Percentiles rank a stretch among this genome's conserved stretches.
Conservation (phyloP, 495 filamentous ascomycete species). For the Aspergillus nanangensis region DNA sequence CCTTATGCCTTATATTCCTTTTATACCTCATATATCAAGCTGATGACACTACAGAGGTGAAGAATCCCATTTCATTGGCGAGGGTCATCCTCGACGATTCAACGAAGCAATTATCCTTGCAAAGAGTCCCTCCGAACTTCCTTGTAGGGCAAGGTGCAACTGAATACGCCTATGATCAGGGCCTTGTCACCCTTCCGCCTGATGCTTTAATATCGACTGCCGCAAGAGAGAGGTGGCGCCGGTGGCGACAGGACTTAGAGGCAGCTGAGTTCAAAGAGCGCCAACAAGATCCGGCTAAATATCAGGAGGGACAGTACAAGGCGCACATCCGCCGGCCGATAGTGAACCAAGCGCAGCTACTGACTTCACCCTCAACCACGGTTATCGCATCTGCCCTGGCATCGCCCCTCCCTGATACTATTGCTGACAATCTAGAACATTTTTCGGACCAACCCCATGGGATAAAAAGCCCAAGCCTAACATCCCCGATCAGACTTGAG, state of each 20-base stretch:
- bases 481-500: too few relatives aligned
- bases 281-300: slow-evolving; percentile 8
- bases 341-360: slow-evolving; percentile 10
- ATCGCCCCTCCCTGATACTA: neutral
- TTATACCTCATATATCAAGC: neutral
- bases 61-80: slow-evolving; percentile 86
- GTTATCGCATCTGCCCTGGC: neutral
- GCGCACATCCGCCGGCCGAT: slow-evolving; percentile 16
- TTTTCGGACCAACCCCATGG: too few relatives aligned
- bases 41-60: slow-evolving; percentile 58
- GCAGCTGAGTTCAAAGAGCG: slow-evolving; percentile 38
- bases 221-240: slow-evolving; percentile 66
- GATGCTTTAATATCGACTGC: slow-evolving; percentile 71
- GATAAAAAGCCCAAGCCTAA: too few relatives aligned
- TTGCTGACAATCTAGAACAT: too few relatives aligned
- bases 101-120: slow-evolving; percentile 65
- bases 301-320: slow-evolving; percentile 13
- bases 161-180: slow-evolving; percentile 75
- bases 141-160: slow-evolving; percentile 80
- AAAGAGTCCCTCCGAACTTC: slow-evolving; percentile 88
- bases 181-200: slow-evolving; percentile 62
- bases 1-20: neutral
- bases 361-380: slow-evolving; percentile 7
- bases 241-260: slow-evolving; percentile 73
- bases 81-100: slow-evolving; percentile 75